These are phyloP conservation scores for Anthoceros angustus DNA, from an alignment of 225 moss, liverwort and hornwort genomes.

Conservation along the genomic window DNA sequence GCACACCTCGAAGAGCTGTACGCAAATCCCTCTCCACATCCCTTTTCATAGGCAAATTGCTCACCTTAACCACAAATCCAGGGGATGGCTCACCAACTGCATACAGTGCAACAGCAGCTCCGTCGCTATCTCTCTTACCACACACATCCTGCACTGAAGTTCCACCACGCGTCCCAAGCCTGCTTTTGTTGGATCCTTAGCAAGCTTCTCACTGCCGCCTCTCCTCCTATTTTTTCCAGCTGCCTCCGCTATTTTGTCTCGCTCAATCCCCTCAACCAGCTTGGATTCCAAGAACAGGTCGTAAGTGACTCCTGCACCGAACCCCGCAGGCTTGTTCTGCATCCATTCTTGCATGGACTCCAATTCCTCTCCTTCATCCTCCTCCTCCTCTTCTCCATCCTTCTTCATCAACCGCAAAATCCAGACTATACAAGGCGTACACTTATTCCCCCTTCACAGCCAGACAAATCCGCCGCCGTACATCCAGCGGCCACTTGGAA, in stretches of 20 bases:
- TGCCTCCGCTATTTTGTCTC: slow-evolving; percentile 31
- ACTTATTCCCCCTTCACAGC: not conserved
- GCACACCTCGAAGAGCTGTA: slow-evolving; percentile 28
- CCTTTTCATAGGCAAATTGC: slow-evolving; percentile 68
- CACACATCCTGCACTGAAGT: slow-evolving; percentile 1
- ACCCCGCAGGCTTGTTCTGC: slow-evolving; percentile 49
- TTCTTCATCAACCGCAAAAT: not conserved
- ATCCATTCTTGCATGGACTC: slow-evolving; percentile 69
- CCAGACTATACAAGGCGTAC: not conserved
- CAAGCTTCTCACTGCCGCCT: slow-evolving; percentile 17
- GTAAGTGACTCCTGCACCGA: slow-evolving; percentile 49
- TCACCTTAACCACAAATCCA: slow-evolving; percentile 81
- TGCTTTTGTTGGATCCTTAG: slow-evolving; percentile 3
- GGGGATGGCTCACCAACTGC: slow-evolving; percentile 34
- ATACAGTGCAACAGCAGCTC: not conserved
- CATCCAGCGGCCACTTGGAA: not conserved
- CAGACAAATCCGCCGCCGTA: not conserved
- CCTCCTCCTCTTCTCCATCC: slow-evolving; percentile 10
- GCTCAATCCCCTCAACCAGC: slow-evolving; percentile 51
- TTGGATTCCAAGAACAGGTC: slow-evolving; percentile 67
- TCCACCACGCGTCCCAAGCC: slow-evolving; percentile 2
- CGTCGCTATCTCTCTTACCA: not conserved
- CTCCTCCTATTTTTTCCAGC: slow-evolving; percentile 20
- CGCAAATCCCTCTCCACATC: slow-evolving; percentile 79
- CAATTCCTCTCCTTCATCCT: slow-evolving; percentile 22